phyloP scores from a whole-genome alignment of 2,329 filamentous ascomycete species.

The Colletotrichum simmondsii region DNA sequence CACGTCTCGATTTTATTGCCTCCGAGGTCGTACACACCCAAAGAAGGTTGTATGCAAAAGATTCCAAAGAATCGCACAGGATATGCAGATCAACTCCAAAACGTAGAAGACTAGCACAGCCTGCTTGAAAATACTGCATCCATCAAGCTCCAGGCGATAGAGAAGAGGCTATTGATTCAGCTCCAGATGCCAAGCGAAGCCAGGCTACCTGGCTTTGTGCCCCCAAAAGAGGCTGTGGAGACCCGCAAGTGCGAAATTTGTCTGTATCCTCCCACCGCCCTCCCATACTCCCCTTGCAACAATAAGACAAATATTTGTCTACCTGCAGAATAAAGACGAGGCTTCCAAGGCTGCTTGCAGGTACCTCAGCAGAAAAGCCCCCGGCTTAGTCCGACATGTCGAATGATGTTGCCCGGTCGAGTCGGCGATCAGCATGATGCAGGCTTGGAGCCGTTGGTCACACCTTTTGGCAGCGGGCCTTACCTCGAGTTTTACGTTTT shows the following conservation, averaged over 20 bases:
- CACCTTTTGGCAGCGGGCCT: neutral
- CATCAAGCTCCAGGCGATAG: neutral
- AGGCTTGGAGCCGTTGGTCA: conserved; percentile 1
- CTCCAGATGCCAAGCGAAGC: neutral
- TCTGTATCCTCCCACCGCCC: conserved; percentile 2
- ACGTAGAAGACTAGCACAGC: neutral
- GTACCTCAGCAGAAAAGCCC: neutral
- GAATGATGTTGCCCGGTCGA: conserved; percentile 9
- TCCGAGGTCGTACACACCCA: neutral
- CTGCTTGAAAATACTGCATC: neutral
- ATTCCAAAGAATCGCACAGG: neutral
- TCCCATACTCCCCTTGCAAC: neutral
- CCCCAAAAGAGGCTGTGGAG: conserved; percentile 20
- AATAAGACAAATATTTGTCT: conserved; percentile 13
- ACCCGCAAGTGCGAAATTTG: conserved; percentile 5
- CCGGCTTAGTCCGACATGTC: conserved; percentile 4
- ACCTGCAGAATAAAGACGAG: neutral
- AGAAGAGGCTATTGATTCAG: neutral
- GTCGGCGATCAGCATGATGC: conserved; percentile 1
- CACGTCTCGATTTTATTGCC: neutral
- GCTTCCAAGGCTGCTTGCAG: neutral
- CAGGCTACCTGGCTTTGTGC: neutral
- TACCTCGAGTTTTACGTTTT: neutral
- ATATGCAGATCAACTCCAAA: neutral
- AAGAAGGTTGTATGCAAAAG: neutral